Conservation (phyloP, 2,329 filamentous ascomycete species). For the Sporothrix dimorphospora region DNA sequence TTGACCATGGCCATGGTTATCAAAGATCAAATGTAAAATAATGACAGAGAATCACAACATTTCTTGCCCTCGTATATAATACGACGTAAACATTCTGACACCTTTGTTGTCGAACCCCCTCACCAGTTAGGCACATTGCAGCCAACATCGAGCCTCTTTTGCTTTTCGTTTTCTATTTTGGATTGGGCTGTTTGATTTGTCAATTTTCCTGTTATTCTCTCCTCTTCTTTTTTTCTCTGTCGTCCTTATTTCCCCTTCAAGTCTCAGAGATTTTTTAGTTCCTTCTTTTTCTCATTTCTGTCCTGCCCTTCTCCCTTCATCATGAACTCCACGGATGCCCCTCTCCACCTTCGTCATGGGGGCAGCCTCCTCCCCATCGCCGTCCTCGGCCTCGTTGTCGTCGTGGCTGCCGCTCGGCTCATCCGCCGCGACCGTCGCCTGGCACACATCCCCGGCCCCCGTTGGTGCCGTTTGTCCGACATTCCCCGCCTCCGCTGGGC, state of each 20-base stretch:
- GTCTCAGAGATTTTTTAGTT: not conserved
- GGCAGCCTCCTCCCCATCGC: not conserved
- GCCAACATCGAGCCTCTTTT: too few relatives aligned
- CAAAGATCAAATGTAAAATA: too few relatives aligned
- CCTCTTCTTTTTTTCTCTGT: not conserved
- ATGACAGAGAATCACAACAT: too few relatives aligned
- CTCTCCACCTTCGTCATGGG: not conserved
- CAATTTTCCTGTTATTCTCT: not conserved
- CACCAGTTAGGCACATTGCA: too few relatives aligned
- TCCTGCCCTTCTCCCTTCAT: not conserved
- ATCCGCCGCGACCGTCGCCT: conserved; percentile 12
- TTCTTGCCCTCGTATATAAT: not conserved
- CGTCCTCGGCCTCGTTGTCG: not conserved
- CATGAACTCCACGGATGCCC: not conserved
- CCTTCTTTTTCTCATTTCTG: not conserved
- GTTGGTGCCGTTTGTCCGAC: conserved; percentile 15
- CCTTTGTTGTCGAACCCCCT: too few relatives aligned
- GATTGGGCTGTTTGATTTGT: not conserved
- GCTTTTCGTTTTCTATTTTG: not conserved
- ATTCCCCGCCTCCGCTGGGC: conserved; percentile 24
- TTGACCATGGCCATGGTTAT: not conserved
- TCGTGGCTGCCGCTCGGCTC: not conserved
- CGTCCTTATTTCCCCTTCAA: too few relatives aligned
- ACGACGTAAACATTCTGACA: too few relatives aligned
- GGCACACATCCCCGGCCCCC: conserved; percentile 24